Base-by-base conservation (phyloP, 768 basidiomycete species). In the Suillus cothurnatus region DNA sequence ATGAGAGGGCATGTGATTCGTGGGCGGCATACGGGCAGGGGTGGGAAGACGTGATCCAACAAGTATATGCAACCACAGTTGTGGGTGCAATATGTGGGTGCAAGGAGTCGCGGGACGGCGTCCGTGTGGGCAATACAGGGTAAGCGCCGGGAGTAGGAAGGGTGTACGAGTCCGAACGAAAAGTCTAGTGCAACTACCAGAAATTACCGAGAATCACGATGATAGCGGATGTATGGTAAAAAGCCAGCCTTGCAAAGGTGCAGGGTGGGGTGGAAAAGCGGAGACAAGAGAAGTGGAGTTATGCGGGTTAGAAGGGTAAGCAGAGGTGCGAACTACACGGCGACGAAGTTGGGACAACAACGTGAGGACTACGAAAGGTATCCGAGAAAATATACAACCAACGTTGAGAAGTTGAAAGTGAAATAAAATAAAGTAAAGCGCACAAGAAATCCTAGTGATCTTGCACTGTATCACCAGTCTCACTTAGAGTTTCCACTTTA, bases 401-500 rank as follows among this genome's bases (percentile, higher is more conserved):
- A 64, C 70, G 65, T 70, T 78, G 76, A 77, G 75, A 77, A 73
- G 11, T 67, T 68, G 71, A 71, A 67, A 64, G 66, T 69, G 61
- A 74, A 77, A 78, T 76, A 78, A 71, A 76, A 76, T 77, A 73
- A 74, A 74, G 68, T 64, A 69, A 66, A 64, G 72, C 74, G 76
- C 70, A 76, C 75, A 73, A 68, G 73, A 75, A 77, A 70, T 15
- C 73, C 74, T 77, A 79, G 70, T 79, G 77, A 72, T 84, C 82
- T 70, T 83, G 82, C 66, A 77, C 76, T 36, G 82, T 81, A 70
- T 82, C 84, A 68, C 79, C 84, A 68, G 78, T 77, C 38, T 39
- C 85, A 73, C 85, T 84, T 65, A 85, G 76, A 68, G 87, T 88
- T 76, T 94, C 92, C 65, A 95, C 91, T 72, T 80, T 86, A 65